Conservation (phyloP, 176 grass and related monocot genomes). For the Areca catechu region DNA sequence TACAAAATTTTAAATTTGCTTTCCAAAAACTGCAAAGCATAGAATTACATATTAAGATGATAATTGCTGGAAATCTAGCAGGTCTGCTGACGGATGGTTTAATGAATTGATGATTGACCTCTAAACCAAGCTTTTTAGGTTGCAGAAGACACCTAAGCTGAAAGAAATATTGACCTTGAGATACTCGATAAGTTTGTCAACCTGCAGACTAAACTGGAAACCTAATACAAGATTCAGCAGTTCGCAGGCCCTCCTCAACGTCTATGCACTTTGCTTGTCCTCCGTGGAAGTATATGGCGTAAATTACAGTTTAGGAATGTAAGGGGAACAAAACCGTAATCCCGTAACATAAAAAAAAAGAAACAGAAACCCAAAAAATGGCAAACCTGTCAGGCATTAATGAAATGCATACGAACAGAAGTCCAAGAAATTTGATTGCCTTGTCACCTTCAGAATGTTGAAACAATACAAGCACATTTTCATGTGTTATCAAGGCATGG, state of each 20-base stretch:
- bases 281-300: slow-evolving; percentile 20
- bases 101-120: no score
- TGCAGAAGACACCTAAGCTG: no score
- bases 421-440: slow-evolving; percentile 75
- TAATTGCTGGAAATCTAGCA: slow-evolving; percentile 2
- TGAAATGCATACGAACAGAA: slow-evolving; percentile 87
- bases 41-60: slow-evolving; percentile 11
- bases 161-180: slow-evolving; percentile 51
- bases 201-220: slow-evolving; percentile 56
- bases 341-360: no score
- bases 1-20: neutral
- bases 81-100: no score
- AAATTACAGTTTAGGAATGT: no score
- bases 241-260: slow-evolving; percentile 74
- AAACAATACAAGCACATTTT: slow-evolving; percentile 9
- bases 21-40: neutral
- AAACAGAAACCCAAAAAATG: slow-evolving; percentile 8
- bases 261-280: slow-evolving; percentile 96
- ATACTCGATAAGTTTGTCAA: slow-evolving; percentile 77
- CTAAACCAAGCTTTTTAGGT: no score
- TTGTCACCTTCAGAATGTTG: slow-evolving; percentile 56
- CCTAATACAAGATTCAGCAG: slow-evolving; percentile 80
- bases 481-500: neutral
- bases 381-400: slow-evolving; percentile 91
- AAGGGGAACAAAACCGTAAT: no score